Evolutionary conservation across 306 rosid genomes (phyloP).

Genomic region (Cicer judaicum): DNA sequence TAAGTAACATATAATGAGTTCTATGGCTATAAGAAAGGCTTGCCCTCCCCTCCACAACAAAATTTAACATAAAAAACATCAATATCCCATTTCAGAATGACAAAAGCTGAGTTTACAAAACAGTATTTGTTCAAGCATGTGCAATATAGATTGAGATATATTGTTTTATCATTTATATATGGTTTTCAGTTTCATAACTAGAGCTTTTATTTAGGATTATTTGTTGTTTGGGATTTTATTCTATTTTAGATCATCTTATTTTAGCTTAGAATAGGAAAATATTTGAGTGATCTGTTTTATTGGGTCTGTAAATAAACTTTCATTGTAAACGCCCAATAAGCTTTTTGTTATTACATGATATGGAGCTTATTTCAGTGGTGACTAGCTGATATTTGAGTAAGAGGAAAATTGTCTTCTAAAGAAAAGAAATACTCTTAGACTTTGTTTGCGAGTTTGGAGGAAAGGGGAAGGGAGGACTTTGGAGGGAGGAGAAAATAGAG

Average conservation of each 20-base stretch:
- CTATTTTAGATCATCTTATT: slow-evolving; percentile 14
- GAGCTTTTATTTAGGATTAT: not conserved
- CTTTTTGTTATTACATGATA: slow-evolving; percentile 5
- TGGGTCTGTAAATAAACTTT: not conserved
- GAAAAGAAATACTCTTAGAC: slow-evolving; percentile 3
- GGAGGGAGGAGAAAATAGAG: too few species aligned
- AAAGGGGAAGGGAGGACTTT: too few species aligned
- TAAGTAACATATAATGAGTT: not conserved
- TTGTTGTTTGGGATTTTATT: slow-evolving; percentile 13
- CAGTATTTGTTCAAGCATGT: slow-evolving; percentile 8
- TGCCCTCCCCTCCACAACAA: not conserved
- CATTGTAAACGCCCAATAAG: not conserved
- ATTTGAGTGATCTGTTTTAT: not conserved
- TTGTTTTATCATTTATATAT: not conserved
- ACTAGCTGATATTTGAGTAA: not conserved
- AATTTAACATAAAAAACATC: not conserved
- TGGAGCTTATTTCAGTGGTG: not conserved
- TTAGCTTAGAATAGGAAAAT: slow-evolving; percentile 4
- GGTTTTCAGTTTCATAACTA: not conserved
- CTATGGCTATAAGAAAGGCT: not conserved
- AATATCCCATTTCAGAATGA: not conserved
- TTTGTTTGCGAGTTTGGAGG: too few species aligned
- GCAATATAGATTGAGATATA: not conserved
- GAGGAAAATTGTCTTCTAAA: not conserved
- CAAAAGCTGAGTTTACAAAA: slow-evolving; percentile 13